These are phyloP conservation scores for Boletus tylopilopsis DNA, from an alignment of 768 basidiomycete genomes.

Conservation along the genomic window DNA sequence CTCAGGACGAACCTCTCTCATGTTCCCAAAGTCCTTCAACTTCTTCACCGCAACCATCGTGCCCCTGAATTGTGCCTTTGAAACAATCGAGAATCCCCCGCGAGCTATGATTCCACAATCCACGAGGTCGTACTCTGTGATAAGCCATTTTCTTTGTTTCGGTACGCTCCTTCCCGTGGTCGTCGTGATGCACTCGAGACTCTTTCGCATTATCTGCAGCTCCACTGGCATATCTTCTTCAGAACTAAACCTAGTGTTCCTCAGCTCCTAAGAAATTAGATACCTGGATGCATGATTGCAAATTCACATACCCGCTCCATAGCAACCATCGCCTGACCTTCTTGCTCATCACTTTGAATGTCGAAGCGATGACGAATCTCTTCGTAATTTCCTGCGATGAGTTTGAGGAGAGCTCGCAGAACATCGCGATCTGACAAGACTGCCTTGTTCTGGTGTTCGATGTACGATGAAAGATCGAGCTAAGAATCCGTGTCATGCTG, in stretches of 20 bases:
- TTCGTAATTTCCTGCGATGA: background rate
- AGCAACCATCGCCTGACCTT: conserved; percentile 3
- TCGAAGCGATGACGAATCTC: background rate
- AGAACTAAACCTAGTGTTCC: background rate
- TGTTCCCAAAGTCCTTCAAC: background rate
- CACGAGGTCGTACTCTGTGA: conserved; percentile 27
- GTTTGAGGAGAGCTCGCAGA: background rate
- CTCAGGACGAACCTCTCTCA: background rate
- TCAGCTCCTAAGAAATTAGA: background rate
- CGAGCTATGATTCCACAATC: conserved; percentile 21
- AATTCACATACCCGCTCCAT: conserved; percentile 1
- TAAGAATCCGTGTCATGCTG: background rate
- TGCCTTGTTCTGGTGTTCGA: background rate
- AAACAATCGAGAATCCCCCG: conserved; percentile 21
- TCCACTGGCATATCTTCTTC: background rate
- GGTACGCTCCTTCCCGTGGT: conserved; percentile 5
- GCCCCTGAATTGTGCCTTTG: background rate
- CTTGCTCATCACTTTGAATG: background rate
- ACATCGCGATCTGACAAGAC: background rate
- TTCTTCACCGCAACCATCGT: conserved; percentile 4
- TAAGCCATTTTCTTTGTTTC: conserved; percentile 17
- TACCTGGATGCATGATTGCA: background rate
- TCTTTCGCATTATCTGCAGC: background rate
- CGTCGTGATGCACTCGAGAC: background rate
- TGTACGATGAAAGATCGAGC: background rate